A percentile compares a stretch with the other conserved stretches of the same genome.
These are phyloP conservation scores for Bipolaris cookei DNA, from an alignment of 2,329 filamentous ascomycete genomes.

Conservation along the genomic window DNA sequence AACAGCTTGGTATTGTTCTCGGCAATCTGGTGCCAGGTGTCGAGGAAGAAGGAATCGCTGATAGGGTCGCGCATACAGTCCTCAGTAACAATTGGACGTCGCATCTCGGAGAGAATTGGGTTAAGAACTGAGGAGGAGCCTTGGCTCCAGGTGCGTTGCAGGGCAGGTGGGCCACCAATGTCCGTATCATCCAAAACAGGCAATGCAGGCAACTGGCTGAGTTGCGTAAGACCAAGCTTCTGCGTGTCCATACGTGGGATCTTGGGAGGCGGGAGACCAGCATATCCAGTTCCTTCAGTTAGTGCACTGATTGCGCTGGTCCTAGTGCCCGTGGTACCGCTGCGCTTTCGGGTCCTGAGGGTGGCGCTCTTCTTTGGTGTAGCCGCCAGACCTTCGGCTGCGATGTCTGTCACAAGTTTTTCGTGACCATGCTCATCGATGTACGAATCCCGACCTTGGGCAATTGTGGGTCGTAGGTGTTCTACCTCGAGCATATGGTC, in stretches of 20 bases:
- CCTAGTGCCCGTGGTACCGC: conserved; percentile 42
- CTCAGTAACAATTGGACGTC: conserved; percentile 75
- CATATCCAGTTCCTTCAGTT: conserved; percentile 54
- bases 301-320: conserved; percentile 40
- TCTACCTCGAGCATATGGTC: conserved; percentile 70
- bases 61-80: conserved; percentile 96
- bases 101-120: conserved; percentile 68
- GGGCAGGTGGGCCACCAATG: conserved; percentile 72
- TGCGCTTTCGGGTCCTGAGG: conserved; percentile 37
- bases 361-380: conserved; percentile 58
- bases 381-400: conserved; percentile 61
- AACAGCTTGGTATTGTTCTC: conserved; percentile 96
- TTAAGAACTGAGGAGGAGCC: conserved; percentile 59
- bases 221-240: conserved; percentile 70
- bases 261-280: conserved; percentile 65
- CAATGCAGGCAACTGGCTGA: conserved; percentile 73
- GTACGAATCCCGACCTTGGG: conserved; percentile 72
- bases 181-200: conserved; percentile 79
- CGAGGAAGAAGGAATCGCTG: conserved; percentile 79
- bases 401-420: conserved; percentile 69
- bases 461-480: conserved; percentile 62
- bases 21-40: conserved; percentile 85
- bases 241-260: conserved; percentile 67
- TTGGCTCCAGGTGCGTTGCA: conserved; percentile 58
- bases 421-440: conserved; percentile 70